Base-by-base conservation (phyloP, 345 rosid species). In the Diplotaxis tenuifolia region DNA sequence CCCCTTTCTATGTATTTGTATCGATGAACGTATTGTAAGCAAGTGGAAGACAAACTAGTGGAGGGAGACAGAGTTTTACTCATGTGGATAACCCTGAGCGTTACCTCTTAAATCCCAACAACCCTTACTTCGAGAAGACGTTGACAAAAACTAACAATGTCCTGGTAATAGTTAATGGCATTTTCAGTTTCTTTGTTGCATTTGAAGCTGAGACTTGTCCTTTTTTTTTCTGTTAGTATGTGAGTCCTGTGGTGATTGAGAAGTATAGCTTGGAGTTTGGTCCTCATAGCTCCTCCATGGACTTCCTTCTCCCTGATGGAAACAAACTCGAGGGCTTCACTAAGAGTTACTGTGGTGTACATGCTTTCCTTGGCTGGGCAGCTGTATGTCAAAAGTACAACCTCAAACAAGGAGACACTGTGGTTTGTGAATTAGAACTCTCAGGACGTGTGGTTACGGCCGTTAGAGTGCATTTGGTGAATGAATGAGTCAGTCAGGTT, bases 351-450 rank as follows among this genome's bases (percentile, higher is more conserved):
- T 0, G 32, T 19, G 31, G 21, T 16, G 0, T 1, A 0, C n/a
- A 11, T 62, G 16, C 38, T 62, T 68, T 68, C 64, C 18, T 3
- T 38, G 70, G 50, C 25, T 75, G 79, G 79, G 27, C n/a, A 4
- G 28, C 0, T 61, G 0, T 75, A 14, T 62, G 74, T 62, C 63
- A 25, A 16, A 62, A 2, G 27, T 7, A 62, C n/a, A 28, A 75
- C 31, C 49, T 68, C 11, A 29, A 67, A 1, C 2, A 0, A 11
- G 79, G 74, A 61, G 74, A 62, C 65, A 18, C 14, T 7, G 42
- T 75, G 25, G 74, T 75, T 20, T 75, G 79, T 29, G 79, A 75
- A 31, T 28, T 75, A 7, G 70, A 68, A 62, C 59, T 32, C 52
- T 38, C 74, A 3, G 20, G 42, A 27, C 29, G 38, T 54, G 22